phyloP scores from a whole-genome alignment of 2,329 filamentous ascomycete species.

The Neobulgaria alba region DNA sequence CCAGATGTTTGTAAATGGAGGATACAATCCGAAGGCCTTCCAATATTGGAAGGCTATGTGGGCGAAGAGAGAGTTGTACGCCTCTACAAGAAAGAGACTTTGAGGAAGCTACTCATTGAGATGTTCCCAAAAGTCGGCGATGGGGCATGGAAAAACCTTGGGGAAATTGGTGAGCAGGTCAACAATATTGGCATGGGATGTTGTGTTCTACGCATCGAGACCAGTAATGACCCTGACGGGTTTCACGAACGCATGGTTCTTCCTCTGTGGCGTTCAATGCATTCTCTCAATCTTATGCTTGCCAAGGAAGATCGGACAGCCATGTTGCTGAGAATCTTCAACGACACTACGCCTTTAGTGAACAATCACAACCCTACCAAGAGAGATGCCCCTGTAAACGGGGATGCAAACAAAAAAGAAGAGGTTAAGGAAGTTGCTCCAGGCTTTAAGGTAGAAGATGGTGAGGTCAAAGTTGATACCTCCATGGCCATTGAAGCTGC shows the following conservation, averaged over 20 bases:
- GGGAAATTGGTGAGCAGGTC: constrained; percentile 81
- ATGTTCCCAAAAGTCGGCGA: constrained; percentile 90
- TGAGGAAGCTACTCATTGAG: constrained; percentile 77
- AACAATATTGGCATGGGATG: constrained; percentile 80
- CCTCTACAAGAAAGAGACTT: constrained; percentile 68
- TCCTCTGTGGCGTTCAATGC: constrained; percentile 87
- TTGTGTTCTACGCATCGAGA: constrained; percentile 78
- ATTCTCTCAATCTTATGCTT: constrained; percentile 92
- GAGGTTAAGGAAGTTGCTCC: constrained; percentile 7
- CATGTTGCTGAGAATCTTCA: constrained; percentile 85
- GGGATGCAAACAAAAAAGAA: constrained; percentile 5
- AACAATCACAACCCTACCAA: constrained; percentile 37
- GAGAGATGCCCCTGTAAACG: constrained; percentile 12
- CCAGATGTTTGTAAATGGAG: constrained; percentile 86
- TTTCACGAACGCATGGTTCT: constrained; percentile 75
- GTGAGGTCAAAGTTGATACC: constrained; percentile 19
- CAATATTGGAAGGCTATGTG: constrained; percentile 85
- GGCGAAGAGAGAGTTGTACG: constrained; percentile 67
- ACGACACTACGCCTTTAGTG: constrained; percentile 76
- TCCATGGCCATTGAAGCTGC: constrained; percentile 15
- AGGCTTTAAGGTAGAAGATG: constrained; percentile 17
- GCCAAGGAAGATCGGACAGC: constrained; percentile 93
- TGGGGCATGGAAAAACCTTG: constrained; percentile 64
- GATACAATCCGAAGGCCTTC: constrained; percentile 89
- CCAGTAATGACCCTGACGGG: constrained; percentile 53